A percentile compares a stretch with the other conserved stretches of the same genome.
Conservation (phyloP, 306 rosid genomes). For the Fagus crenata region DNA sequence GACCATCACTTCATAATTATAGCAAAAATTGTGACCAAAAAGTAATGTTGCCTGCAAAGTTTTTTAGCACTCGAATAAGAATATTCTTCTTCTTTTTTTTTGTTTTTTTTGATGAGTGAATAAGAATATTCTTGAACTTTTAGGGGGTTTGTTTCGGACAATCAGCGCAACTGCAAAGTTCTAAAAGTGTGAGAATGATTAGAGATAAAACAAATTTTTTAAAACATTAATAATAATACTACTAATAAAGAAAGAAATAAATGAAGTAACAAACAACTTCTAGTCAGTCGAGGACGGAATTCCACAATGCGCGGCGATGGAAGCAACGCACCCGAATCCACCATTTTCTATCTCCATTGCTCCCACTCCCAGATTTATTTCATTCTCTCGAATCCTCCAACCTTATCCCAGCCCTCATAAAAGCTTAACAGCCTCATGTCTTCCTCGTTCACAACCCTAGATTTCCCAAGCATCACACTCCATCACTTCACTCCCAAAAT, state of each 20-base stretch:
- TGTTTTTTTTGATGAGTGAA: too few relatives aligned
- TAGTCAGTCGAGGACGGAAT: not conserved
- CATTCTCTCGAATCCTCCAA: slow-evolving; percentile 21
- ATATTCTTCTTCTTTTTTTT: too few relatives aligned
- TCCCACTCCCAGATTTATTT: slow-evolving; percentile 5
- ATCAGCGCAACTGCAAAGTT: too few relatives aligned
- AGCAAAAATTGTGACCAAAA: too few relatives aligned
- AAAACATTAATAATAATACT: too few relatives aligned
- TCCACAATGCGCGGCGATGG: slow-evolving; percentile 32
- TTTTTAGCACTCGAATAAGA: too few relatives aligned
- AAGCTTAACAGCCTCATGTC: slow-evolving; percentile 16
- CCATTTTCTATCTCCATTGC: slow-evolving; percentile 24
- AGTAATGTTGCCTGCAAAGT: too few relatives aligned
- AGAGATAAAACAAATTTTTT: not conserved
- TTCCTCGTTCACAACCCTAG: slow-evolving; percentile 13
- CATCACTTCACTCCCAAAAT: slow-evolving; percentile 27
- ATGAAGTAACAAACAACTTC: not conserved
- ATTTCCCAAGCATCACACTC: not conserved
- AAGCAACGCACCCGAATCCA: slow-evolving; percentile 32
- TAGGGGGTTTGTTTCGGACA: too few relatives aligned
- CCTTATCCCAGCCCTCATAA: not conserved
- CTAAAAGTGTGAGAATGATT: not conserved
- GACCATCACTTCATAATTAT: too few relatives aligned
- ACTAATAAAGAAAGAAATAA: not conserved
- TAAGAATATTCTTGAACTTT: too few relatives aligned